Evolutionary conservation across 2,329 filamentous ascomycete species (phyloP).

Genomic region (Pezicula neosporulosa): DNA sequence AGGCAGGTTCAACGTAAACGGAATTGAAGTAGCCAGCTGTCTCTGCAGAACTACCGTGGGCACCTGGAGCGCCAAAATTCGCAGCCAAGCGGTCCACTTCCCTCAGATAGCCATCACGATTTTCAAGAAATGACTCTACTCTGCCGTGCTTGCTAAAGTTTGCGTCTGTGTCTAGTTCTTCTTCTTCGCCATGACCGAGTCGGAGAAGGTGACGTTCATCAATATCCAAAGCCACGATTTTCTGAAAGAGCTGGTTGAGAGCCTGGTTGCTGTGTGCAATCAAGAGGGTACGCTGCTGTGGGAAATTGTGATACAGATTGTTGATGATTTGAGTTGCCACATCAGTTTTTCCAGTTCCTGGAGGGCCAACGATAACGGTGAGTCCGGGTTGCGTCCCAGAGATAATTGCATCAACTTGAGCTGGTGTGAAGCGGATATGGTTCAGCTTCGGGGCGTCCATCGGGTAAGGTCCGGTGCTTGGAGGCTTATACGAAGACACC

Average conservation of each 20-base stretch:
- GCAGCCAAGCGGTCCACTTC: conserved; percentile 85
- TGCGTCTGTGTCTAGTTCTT: conserved; percentile 81
- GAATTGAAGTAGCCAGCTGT: conserved; percentile 95
- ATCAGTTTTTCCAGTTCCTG: conserved; percentile 98
- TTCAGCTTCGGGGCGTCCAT: conserved; percentile 81
- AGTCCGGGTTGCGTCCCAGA: conserved; percentile 93
- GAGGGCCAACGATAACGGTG: conserved; percentile 90
- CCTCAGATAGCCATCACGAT: conserved; percentile 70
- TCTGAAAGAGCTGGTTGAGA: conserved; percentile 94
- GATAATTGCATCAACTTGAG: conserved; percentile 87
- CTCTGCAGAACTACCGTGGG: conserved; percentile 94
- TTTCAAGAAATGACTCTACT: conserved; percentile 92
- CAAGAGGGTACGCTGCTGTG: conserved; percentile 83
- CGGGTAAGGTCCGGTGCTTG: conserved; percentile 86
- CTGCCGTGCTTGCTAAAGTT: conserved; percentile 93
- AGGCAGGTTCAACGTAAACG: conserved; percentile 85
- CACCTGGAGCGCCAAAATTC: conserved; percentile 82
- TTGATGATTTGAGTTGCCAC: conserved; percentile 98
- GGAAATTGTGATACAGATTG: conserved; percentile 98
- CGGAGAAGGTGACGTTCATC: conserved; percentile 91
- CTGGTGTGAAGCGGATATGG: conserved; percentile 80
- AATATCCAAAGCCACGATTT: conserved; percentile 94
- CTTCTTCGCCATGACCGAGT: conserved; percentile 92
- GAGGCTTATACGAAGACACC: conserved; percentile 86
- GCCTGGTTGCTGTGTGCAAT: conserved; percentile 98